Conservation (phyloP, 1,284 basidiomycete species). For the Malassezia psittaci region DNA sequence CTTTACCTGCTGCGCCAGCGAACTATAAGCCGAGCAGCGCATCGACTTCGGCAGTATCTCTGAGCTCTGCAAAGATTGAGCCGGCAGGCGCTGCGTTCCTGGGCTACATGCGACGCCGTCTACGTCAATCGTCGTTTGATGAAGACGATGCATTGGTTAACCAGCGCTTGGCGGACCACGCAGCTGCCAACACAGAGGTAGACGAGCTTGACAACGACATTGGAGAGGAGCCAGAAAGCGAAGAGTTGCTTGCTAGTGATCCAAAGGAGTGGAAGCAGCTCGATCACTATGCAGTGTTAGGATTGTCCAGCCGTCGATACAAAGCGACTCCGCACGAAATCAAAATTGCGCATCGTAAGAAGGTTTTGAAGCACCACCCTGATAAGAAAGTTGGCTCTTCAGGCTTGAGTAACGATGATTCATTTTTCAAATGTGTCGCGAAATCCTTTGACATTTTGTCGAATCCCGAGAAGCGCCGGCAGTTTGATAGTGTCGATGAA, state of each 20-base stretch:
- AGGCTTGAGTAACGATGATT: conserved; percentile 78
- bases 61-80: conserved; percentile 25
- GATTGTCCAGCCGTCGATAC: conserved; percentile 80
- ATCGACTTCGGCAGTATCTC: conserved; percentile 25
- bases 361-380: conserved; percentile 96
- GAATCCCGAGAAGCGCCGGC: conserved; percentile 73
- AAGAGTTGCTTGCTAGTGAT: conserved; percentile 65
- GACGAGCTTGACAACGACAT: conserved; percentile 72
- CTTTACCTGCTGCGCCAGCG: conserved; percentile 35
- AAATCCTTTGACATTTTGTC: conserved; percentile 89
- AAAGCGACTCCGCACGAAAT: conserved; percentile 83
- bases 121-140: conserved; percentile 36
- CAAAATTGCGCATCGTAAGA: conserved; percentile 95
- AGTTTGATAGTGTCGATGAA: conserved; percentile 94
- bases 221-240: conserved; percentile 77
- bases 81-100: conserved; percentile 42
- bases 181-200: conserved; percentile 56
- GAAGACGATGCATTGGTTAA: conserved; percentile 38
- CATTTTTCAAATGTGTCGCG: conserved; percentile 98
- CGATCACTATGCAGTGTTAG: conserved; percentile 93
- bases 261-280: conserved; percentile 99
- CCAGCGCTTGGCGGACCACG: conserved; percentile 36
- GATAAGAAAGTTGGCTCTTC: conserved; percentile 82
- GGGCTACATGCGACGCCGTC: conserved; percentile 34
- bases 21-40: conserved; percentile 35